Evolutionary conservation across 129 eudicot genomes (phyloP), one percentile per base, ranked within the genome.

Genomic region (Saposhnikovia divaricata): DNA sequence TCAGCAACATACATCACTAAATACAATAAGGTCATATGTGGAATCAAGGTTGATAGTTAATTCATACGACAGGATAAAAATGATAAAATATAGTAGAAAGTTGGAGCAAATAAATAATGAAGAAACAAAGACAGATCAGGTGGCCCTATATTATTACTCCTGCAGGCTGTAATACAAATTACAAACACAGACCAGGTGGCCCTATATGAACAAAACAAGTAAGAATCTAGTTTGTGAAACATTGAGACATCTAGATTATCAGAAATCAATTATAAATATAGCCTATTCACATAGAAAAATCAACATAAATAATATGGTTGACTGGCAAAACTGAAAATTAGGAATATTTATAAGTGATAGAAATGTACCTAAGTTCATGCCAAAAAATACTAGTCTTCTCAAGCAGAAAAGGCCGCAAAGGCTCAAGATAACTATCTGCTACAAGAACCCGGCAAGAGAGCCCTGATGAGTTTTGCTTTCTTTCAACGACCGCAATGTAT

Each of bases 311-410:
- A 18, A 53, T 53, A 53, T 53, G 25, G 61, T 53, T 53, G 61
- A 53, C 61, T 18, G 61, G 25, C 21, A 53, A 53, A 18, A 53
- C 25, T 19, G 25, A 19, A 51, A 51, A 53, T 5, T 53, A 18
- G 1, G 28, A 23, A n/a, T 59, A n/a, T 28, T 59, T 3, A n/a
- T 9, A n/a, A 59, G 68, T n/a, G 34, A 8, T 8, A 59, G 15
- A 59, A n/a, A 59, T n/a, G 27, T 85, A 91, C 94, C 94, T 86
- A 68, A 91, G 94, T 83, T 91, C 94, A 86, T 91, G 97, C 94
- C 97, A 92, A 78, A 92, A 89, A 45, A 75, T 70, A 61, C 42
- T 79, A 15, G 94, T 83, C 72, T 65, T 79, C 79, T 85, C 90
- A 77, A 82, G 81, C 85, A 92, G 73, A 85, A 89, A 92, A 65